A percentile compares a stretch with the other conserved stretches of the same genome.
These are phyloP conservation scores for Blastobotrys americana DNA, from an alignment of 805 yeast genomes.

Conservation along the genomic window DNA sequence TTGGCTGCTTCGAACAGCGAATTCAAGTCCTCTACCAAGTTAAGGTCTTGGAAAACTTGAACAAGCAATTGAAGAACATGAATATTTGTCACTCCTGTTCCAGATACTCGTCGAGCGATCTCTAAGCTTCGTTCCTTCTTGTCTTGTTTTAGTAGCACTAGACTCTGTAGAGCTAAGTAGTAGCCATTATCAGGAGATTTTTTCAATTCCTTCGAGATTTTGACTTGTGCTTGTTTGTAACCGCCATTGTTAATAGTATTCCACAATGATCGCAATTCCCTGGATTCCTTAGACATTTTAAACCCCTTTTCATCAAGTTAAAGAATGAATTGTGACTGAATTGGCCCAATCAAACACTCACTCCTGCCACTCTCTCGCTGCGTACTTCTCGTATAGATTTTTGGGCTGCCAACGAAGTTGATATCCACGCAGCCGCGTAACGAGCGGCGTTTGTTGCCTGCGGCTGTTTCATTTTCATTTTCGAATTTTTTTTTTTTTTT, in stretches of 20 bases:
- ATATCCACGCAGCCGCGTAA: too few species aligned
- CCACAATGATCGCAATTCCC: constrained; percentile 23
- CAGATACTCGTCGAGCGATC: constrained; percentile 23
- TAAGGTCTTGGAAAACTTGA: constrained; percentile 16
- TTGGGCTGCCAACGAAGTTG: too few species aligned
- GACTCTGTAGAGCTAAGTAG: constrained; percentile 38
- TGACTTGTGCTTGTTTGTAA: constrained; percentile 45
- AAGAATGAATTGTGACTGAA: too few species aligned
- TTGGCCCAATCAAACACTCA: too few species aligned
- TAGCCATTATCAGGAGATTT: constrained; percentile 53
- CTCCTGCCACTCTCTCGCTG: too few species aligned
- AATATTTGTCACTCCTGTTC: constrained; percentile 28
- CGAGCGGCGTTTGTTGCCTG: too few species aligned
- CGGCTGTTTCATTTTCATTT: constrained; percentile 7
- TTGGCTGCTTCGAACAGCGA: constrained; percentile 14
- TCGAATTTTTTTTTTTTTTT: constrained; percentile 4
- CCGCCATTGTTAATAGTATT: constrained; percentile 47
- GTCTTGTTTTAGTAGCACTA: constrained; percentile 18
- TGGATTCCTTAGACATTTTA: constrained; percentile 20
- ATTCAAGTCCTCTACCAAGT: constrained; percentile 16
- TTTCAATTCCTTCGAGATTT: constrained; percentile 42
- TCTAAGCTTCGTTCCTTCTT: constrained; percentile 17
- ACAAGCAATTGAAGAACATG: constrained; percentile 25
- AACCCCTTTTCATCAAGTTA: too few species aligned
- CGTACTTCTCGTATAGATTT: too few species aligned